phyloP scores from a whole-genome alignment of 2,329 filamentous ascomycete genomes.

The Diplodia seriata region DNA sequence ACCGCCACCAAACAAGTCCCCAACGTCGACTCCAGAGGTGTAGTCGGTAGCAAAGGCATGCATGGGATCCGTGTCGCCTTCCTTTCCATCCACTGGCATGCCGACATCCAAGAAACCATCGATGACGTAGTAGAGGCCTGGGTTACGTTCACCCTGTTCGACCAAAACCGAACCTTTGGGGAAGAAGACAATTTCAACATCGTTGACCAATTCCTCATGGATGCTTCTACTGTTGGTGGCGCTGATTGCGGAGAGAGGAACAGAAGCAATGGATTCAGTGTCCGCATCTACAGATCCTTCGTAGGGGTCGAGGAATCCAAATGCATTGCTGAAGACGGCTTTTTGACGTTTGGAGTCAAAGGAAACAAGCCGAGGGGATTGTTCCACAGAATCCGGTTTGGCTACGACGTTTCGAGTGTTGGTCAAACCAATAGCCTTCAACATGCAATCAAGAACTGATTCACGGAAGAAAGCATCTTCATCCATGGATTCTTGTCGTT shows the following conservation, averaged over 20 bases:
- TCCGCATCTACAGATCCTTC: constrained; percentile 81
- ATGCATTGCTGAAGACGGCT: constrained; percentile 82
- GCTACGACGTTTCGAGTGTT: constrained; percentile 68
- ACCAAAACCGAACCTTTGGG: constrained; percentile 93
- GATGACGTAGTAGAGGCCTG: constrained; percentile 95
- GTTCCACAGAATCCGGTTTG: constrained; percentile 77
- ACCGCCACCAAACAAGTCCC: constrained; percentile 40
- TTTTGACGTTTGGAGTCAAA: constrained; percentile 84
- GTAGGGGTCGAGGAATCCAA: constrained; percentile 88
- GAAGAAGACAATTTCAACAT: constrained; percentile 97
- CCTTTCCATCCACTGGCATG: constrained; percentile 73
- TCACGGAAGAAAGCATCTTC: constrained; percentile 89
- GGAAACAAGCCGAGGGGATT: constrained; percentile 82
- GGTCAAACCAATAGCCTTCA: constrained; percentile 87
- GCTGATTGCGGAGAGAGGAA: constrained; percentile 56
- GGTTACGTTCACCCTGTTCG: constrained; percentile 96
- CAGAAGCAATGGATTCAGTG: constrained; percentile 77
- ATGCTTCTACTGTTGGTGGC: constrained; percentile 55
- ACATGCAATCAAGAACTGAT: constrained; percentile 92
- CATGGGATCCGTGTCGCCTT: constrained; percentile 52
- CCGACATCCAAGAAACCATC: constrained; percentile 96
- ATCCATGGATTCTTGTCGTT: constrained; percentile 81
- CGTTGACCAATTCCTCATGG: constrained; percentile 81
- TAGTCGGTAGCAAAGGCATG: constrained; percentile 48
- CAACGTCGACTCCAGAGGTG: constrained; percentile 45